Evolutionary conservation across 176 grass and related monocot genomes (phyloP).

Genomic region (Metroxylon sagu): DNA sequence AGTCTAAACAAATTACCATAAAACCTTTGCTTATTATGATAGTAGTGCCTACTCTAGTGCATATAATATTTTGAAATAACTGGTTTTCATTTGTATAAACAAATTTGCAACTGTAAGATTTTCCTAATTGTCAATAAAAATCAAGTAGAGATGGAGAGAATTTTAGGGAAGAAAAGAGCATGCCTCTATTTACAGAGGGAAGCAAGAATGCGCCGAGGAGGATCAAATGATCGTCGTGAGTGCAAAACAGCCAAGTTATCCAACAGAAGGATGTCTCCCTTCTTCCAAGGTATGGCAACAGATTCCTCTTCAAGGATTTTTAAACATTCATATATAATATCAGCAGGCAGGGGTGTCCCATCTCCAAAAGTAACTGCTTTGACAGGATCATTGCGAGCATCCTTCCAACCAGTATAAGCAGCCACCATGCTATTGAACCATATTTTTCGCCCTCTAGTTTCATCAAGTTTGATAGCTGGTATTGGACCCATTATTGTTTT

Average conservation of each 20-base stretch:
- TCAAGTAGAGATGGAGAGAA: no score
- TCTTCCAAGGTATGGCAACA: constrained; percentile 55
- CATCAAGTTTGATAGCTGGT: constrained; percentile 54
- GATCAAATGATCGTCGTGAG: constrained; percentile 60
- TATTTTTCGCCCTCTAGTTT: constrained; percentile 49
- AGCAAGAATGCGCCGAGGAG: constrained; percentile 75
- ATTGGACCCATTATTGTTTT: constrained; percentile 86
- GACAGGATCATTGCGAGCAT: constrained; percentile 69
- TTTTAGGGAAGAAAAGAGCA: no score
- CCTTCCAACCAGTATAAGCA: constrained; percentile 91
- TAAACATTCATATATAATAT: constrained; percentile 56
- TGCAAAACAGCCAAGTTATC: constrained; percentile 86
- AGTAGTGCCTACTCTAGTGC: no score
- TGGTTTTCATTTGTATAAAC: no score
- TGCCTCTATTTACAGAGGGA: constrained; percentile 72
- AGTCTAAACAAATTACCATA: no score
- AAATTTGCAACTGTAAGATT: no score
- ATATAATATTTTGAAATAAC: no score
- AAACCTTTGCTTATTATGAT: no score
- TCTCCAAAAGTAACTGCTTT: constrained; percentile 82
- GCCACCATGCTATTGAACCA: constrained; percentile 99
- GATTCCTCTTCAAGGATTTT: constrained; percentile 67
- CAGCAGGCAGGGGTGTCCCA: constrained; percentile 43
- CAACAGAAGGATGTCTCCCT: constrained; percentile 65
- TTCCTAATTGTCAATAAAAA: no score